phyloP scores from a whole-genome alignment of 768 basidiomycete species.

The Sporobolomyces phaffii region DNA sequence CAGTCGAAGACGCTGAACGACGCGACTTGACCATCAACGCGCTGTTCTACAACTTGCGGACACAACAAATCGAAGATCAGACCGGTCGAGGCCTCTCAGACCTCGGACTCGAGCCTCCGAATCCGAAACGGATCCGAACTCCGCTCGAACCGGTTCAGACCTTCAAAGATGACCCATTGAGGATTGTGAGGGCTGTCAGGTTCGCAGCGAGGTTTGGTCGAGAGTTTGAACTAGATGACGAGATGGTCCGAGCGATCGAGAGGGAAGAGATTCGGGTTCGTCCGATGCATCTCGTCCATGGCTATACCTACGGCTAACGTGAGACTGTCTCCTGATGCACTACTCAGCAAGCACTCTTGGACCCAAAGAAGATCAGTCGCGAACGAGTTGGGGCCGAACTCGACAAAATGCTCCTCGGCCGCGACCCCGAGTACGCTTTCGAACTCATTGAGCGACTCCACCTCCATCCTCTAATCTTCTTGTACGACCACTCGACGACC shows the following conservation, averaged over 20 bases:
- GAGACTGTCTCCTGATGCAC: fast-evolving
- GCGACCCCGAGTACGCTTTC: constrained; percentile 66
- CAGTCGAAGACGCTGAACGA: constrained; percentile 78
- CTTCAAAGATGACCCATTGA: constrained; percentile 86
- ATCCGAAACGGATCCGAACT: constrained; percentile 59
- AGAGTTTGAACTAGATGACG: constrained; percentile 62
- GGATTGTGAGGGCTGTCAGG: constrained; percentile 80
- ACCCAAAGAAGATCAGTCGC: constrained; percentile 72
- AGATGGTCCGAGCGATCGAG: constrained; percentile 52
- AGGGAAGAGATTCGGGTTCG: constrained; percentile 39
- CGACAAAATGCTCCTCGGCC: constrained; percentile 88
- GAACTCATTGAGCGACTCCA: constrained; percentile 66
- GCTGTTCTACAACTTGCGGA: constrained; percentile 91
- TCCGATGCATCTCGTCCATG: no score
- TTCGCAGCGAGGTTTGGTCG: constrained; percentile 81
- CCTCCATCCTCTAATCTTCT: constrained; percentile 55
- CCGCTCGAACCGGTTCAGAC: constrained; percentile 80
- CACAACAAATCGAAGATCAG: constrained; percentile 73
- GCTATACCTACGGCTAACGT: not conserved
- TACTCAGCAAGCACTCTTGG: constrained; percentile 43
- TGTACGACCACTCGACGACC: constrained; percentile 24
- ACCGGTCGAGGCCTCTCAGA: constrained; percentile 83
- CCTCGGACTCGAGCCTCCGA: constrained; percentile 58
- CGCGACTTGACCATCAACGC: constrained; percentile 94
- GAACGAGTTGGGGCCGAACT: constrained; percentile 89